These are phyloP conservation scores for Sporobolomyces phaffii DNA, from an alignment of 768 basidiomycete species.

Conservation along the genomic window DNA sequence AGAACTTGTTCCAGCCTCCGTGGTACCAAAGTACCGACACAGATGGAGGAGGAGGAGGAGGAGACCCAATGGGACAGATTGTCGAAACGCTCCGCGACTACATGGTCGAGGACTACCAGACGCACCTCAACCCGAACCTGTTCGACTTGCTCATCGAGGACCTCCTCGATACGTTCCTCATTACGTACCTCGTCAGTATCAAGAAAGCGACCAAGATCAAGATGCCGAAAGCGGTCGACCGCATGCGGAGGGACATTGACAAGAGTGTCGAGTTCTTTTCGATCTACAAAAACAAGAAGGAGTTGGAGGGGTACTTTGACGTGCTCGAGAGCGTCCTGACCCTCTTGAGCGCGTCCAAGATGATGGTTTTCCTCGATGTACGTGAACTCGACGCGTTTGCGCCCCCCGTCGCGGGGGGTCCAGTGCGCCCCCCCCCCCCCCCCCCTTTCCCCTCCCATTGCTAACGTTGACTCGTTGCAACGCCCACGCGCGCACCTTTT, in stretches of 20 bases:
- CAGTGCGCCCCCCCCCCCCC: too few relatives aligned
- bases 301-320: slow-evolving; percentile 75
- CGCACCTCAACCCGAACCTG: slow-evolving; percentile 80
- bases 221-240: slow-evolving; percentile 76
- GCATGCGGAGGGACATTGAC: slow-evolving; percentile 73
- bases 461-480: too few relatives aligned
- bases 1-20: slow-evolving; percentile 65
- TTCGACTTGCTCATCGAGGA: slow-evolving; percentile 90
- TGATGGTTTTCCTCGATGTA: slow-evolving; percentile 40
- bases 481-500: too few relatives aligned
- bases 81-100: slow-evolving; percentile 95
- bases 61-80: slow-evolving; percentile 68
- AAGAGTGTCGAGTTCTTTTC: slow-evolving; percentile 74
- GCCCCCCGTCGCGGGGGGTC: too few relatives aligned
- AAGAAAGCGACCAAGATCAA: slow-evolving; percentile 75
- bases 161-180: slow-evolving; percentile 80
- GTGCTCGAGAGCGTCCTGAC: slow-evolving; percentile 63
- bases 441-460: too few relatives aligned
- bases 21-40: slow-evolving; percentile 66
- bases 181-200: slow-evolving; percentile 80
- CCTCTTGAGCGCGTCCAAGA: slow-evolving; percentile 31
- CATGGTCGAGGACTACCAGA: slow-evolving; percentile 79
- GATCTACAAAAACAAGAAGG: slow-evolving; percentile 66
- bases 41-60: too few relatives aligned
- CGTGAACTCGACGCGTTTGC: too few relatives aligned